phyloP scores from a whole-genome alignment of 208 protist genomes.

The Crithidia expoeki region DNA sequence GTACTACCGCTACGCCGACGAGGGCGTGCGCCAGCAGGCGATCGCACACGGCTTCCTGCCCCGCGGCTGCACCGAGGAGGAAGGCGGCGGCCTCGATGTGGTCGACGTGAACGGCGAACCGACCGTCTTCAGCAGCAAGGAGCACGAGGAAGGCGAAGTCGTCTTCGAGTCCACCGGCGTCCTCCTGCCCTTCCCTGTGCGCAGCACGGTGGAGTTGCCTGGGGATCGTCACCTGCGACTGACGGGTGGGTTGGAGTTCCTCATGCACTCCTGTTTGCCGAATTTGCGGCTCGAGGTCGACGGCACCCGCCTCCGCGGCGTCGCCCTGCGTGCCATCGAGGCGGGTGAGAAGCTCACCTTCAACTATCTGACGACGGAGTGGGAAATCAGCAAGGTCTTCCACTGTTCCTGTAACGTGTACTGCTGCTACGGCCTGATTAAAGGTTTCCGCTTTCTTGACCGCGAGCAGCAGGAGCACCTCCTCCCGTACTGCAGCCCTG shows the following conservation, averaged over 20 bases:
- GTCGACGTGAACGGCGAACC: slow-evolving; percentile 42
- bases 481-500: slow-evolving; percentile 63
- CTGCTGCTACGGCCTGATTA: slow-evolving; percentile 83
- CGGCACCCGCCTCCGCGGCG: slow-evolving; percentile 60
- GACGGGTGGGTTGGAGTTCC: slow-evolving; percentile 78
- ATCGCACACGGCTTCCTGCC: slow-evolving; percentile 76
- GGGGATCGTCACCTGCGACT: slow-evolving; percentile 75
- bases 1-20: slow-evolving; percentile 76
- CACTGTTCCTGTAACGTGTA: slow-evolving; percentile 78
- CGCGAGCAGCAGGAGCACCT: slow-evolving; percentile 74
- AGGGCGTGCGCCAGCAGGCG: slow-evolving; percentile 75
- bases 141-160: slow-evolving; percentile 43
- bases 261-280: slow-evolving; percentile 86
- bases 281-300: slow-evolving; percentile 81
- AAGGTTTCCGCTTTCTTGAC: slow-evolving; percentile 80
- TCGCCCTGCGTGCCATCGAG: slow-evolving; percentile 79
- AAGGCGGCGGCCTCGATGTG: slow-evolving; percentile 54
- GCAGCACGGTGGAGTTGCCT: slow-evolving; percentile 80
- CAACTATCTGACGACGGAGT: slow-evolving; percentile 91
- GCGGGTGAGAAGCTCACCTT: slow-evolving; percentile 74
- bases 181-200: slow-evolving; percentile 72
- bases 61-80: slow-evolving; percentile 36
- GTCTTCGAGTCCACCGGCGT: slow-evolving; percentile 80
- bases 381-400: slow-evolving; percentile 84
- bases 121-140: slow-evolving; percentile 45